Conservation (phyloP, 2,329 filamentous ascomycete genomes). For the Epichloe baconii region DNA sequence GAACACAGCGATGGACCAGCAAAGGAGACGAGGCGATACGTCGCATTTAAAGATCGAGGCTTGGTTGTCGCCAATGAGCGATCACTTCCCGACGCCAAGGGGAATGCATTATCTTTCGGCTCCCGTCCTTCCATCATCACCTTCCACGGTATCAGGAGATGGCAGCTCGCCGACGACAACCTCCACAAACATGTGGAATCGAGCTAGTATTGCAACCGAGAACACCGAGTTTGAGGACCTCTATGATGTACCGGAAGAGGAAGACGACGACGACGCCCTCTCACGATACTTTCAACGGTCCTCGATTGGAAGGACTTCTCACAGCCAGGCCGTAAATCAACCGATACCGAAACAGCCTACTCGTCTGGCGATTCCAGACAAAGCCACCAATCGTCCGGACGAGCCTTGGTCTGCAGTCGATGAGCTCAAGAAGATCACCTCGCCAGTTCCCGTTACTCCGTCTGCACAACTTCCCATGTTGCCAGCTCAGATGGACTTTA, state of each 20-base stretch:
- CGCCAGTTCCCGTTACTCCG: slow-evolving; percentile 50
- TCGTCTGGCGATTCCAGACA: slow-evolving; percentile 39
- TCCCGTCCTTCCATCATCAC: slow-evolving; percentile 48
- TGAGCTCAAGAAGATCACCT: slow-evolving; percentile 35
- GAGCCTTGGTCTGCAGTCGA: slow-evolving; percentile 32
- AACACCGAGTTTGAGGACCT: slow-evolving; percentile 72
- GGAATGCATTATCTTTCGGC: slow-evolving; percentile 52
- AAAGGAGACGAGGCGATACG: slow-evolving; percentile 16
- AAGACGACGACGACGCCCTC: slow-evolving; percentile 32
- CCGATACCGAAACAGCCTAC: slow-evolving; percentile 22
- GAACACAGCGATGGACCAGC: slow-evolving; percentile 9
- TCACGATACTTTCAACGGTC: slow-evolving; percentile 13
- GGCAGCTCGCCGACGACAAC: slow-evolving; percentile 40
- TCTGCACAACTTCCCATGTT: slow-evolving; percentile 62
- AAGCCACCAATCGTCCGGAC: slow-evolving; percentile 17
- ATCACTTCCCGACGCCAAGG: slow-evolving; percentile 61
- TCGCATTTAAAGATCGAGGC: slow-evolving; percentile 40
- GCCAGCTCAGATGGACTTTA: slow-evolving; percentile 58
- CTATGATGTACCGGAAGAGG: slow-evolving; percentile 76
- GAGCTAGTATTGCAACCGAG: slow-evolving; percentile 48
- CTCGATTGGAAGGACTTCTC: slow-evolving; percentile 25
- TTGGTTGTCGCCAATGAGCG: slow-evolving; percentile 46
- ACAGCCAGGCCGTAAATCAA: slow-evolving; percentile 22
- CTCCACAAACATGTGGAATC: slow-evolving; percentile 47
- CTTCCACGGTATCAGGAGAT: slow-evolving; percentile 40